Evolutionary conservation across 1,139 yeast species (phyloP).

Genomic region (Hyphopichia fennica): DNA sequence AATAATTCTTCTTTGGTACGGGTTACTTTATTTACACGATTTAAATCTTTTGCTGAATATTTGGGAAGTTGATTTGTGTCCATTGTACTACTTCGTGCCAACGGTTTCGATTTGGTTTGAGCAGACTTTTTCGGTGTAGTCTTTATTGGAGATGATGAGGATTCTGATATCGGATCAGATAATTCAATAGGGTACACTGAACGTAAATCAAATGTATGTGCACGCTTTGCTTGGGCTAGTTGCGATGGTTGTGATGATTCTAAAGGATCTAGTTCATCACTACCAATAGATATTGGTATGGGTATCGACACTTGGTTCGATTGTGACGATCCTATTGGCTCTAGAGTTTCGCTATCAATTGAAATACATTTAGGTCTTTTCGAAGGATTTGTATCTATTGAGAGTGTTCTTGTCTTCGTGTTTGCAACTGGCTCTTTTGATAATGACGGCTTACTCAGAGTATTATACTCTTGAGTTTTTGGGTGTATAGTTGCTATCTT

Average conservation of each 20-base stretch:
- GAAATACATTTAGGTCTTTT: too few species aligned
- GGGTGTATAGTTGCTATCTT: too few species aligned
- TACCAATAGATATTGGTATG: neutral
- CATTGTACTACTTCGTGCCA: neutral
- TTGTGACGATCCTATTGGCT: too few species aligned
- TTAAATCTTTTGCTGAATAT: conserved; percentile 33
- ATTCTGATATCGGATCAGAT: conserved; percentile 9
- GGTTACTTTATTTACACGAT: conserved; percentile 49
- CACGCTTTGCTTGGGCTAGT: neutral
- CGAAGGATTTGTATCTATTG: too few species aligned
- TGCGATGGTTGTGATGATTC: neutral
- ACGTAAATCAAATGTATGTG: neutral
- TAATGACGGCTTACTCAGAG: too few species aligned
- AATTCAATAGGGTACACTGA: neutral
- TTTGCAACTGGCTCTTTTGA: too few species aligned
- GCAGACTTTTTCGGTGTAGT: conserved; percentile 7
- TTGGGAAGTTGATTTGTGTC: conserved; percentile 4
- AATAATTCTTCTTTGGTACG: conserved; percentile 52
- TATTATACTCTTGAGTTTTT: too few species aligned
- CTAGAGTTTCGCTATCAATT: too few species aligned
- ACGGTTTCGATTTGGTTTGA: neutral
- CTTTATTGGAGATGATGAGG: conserved; percentile 8
- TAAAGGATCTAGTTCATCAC: neutral
- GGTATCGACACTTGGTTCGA: too few species aligned
- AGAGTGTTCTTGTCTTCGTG: too few species aligned